Evolutionary conservation across 148 eudicot genomes (phyloP), one percentile per base, ranked within the genome.

Genomic region (Silene latifolia): DNA sequence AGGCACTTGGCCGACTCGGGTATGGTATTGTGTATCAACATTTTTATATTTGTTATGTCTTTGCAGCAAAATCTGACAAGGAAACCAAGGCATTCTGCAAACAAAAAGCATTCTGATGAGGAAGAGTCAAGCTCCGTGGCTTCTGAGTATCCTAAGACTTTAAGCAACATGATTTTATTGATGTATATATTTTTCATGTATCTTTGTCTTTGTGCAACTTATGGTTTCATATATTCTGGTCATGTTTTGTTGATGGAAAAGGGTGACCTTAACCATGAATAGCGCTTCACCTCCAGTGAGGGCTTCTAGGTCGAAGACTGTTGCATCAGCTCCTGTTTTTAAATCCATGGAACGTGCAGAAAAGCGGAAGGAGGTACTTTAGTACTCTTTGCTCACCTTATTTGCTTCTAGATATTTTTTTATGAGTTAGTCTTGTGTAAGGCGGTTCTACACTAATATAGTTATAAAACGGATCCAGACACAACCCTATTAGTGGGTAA

Each of bases 301-400:
- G 63, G 29, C 76, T 42, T 71, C 71, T 44, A 90, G 82, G 81
- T 68, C 80, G 54, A 91, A 82, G 84, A 53, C 85, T 29, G 80
- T 79, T 82, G 93, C 86, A 42, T 85, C 87, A 70, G 97, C 94
- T 63, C 98, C 98, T 15, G 73, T 76, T 4, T 93, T 93, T 77
- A 89, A 80, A 80, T 86, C 88, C 81, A 78, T 74, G 29, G 90
- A 87, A 71, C 98, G 98, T 74, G 94, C 94, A 65, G 92, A 89
- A 87, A 91, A 86, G 84, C 88, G 98, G 48, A 93, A 82, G 74
- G 91, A 93, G 98, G 98, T 93, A 81, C 74, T 62, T 47, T 27
- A 29, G 58, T 54, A 19, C 57, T 57, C 73, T 72, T 60, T 51
- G 47, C 80, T 63, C 64, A 7, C 58, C 29, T 15, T 65, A 1